Evolutionary conservation across 2,329 filamentous ascomycete species (phyloP), one percentile per base, ranked within the genome.

Genomic region (Phyllosticta citriasiana): DNA sequence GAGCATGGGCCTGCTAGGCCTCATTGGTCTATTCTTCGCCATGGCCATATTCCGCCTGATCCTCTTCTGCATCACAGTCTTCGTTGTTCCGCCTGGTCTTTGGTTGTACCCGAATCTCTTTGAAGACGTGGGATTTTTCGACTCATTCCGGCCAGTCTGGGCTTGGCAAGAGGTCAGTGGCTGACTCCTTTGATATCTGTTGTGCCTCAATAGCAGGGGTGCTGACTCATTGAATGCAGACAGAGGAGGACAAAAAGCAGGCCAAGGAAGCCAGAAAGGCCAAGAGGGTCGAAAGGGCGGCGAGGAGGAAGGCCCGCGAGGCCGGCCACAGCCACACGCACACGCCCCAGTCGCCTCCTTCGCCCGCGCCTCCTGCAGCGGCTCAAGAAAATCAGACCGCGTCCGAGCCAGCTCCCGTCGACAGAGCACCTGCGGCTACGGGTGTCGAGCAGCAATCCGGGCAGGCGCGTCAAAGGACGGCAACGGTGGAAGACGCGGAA

Each of bases 51-150:
- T 99, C 83, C 87, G 94, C 63, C 82, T 97, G 61, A 96, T 99
- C 64, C 80, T 99, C 27, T 99, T 99, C 79, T 88, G 90, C 72
- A 77, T 96, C 72, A 97, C 94, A 24, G 91, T 96, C 76, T 96
- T 97, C 71, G 81, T 82, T 16, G 81, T 85, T 0, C 79, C 92
- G 3, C 94, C 94, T 2, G 94, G 94, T 69, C 81, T 99, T n/a
- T 99, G 94, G 94, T 82, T 99, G 53, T 99, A 93, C 77, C 94
- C 94, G 56, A 99, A 99, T 72, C 79, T 99, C 22, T 99, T 97
- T 79, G 94, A 99, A 74, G 94, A 99, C 72, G 94, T 99, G 27
- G 96, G 93, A 7, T 97, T 99, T 78, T 88, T 99, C 75, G 94
- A 99, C 73, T 95, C 89, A 70, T 99, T 99, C 82, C 88, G 88